Conservation (phyloP, 768 basidiomycete species). For the Rhizopogon rudus region DNA sequence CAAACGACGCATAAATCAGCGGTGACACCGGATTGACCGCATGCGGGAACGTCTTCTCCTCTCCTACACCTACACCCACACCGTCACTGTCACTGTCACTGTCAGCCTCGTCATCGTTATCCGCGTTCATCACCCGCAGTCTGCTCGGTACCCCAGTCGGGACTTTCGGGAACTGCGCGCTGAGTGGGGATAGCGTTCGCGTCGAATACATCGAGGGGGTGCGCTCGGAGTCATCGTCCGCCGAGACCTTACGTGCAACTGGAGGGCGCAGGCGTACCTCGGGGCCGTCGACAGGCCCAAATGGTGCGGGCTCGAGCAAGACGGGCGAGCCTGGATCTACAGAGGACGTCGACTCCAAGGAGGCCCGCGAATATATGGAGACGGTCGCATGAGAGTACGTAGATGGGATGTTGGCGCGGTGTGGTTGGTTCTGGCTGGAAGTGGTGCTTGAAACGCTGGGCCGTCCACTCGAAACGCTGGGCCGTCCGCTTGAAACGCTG, state of each 20-base stretch:
- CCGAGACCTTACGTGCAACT: conserved; percentile 17
- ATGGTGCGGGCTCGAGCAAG: background rate
- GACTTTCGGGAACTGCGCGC: conserved; percentile 27
- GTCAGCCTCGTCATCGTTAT: background rate
- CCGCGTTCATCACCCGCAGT: conserved; percentile 21
- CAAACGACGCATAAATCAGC: conserved; percentile 37
- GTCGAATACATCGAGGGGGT: conserved; percentile 11
- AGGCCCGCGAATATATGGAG: conserved; percentile 14
- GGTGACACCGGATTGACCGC: conserved; percentile 24
- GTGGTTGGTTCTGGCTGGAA: background rate
- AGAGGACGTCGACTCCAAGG: conserved; percentile 18
- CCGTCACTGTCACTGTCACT: conserved; percentile 1
- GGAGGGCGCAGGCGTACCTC: conserved; percentile 13
- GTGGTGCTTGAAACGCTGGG: background rate
- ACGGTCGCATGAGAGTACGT: background rate
- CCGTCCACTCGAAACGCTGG: conserved; percentile 10
- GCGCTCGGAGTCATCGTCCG: conserved; percentile 9
- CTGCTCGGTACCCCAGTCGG: conserved; percentile 25
- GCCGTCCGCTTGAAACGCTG: conserved; percentile 1
- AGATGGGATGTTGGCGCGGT: background rate
- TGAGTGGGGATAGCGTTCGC: conserved; percentile 15
- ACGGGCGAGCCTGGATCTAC: background rate
- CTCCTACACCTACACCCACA: conserved; percentile 9
- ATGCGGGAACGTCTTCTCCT: background rate
- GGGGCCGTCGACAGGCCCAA: conserved; percentile 1